Base-by-base conservation (phyloP, 208 protist genomes). In the Trypanosoma lewisi region DNA sequence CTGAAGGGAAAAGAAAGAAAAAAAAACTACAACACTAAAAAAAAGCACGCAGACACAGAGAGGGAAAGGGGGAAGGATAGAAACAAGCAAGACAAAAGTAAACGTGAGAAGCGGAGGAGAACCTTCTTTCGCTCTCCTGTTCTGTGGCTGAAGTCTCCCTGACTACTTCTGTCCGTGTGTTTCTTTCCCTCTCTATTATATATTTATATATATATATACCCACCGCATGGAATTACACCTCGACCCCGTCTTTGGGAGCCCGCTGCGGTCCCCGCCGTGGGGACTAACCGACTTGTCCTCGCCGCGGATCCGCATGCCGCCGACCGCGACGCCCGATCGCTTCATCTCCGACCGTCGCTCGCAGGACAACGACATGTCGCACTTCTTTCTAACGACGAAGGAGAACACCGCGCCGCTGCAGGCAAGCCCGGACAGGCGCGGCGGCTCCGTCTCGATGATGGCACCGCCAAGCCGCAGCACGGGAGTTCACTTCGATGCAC, bases 331-430 rank as follows among this genome's bases (percentile, higher is more conserved):
- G 4, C 66, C 61, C 0, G 85, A 95, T 57, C 85, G 89, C 41
- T 95, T 88, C 75, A 89, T 95, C 36, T 61, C 83, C 9, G 60
- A 83, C 51, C 73, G 82, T 16, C 45, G 59, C 51, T 69, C 75
- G 21, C 82, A 90, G 42, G 77, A 88, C 64, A 77, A 63, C 34
- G 67, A 61, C 19, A 42, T 95, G 25, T 87, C 89, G 2, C 77
- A 78, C 74, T 95, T 91, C 59, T 68, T 91, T 16, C 84, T 95
- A 39, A 95, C 85, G 27, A 82, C 85, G 5, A 81, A 82, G 16
- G 85, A 94, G 53, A 85, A 78, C 21, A 57, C 75, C 41, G 83
- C 69, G 0, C 87, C 84, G 17, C 64, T 87, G 72, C 59, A 70
- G 19, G 72, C 76, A 19, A 67, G 56, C 12, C 66, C 65, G 12